Evolutionary conservation across 23 red algal genomes (phyloP).

Genomic region (Gracilariopsis chorda): DNA sequence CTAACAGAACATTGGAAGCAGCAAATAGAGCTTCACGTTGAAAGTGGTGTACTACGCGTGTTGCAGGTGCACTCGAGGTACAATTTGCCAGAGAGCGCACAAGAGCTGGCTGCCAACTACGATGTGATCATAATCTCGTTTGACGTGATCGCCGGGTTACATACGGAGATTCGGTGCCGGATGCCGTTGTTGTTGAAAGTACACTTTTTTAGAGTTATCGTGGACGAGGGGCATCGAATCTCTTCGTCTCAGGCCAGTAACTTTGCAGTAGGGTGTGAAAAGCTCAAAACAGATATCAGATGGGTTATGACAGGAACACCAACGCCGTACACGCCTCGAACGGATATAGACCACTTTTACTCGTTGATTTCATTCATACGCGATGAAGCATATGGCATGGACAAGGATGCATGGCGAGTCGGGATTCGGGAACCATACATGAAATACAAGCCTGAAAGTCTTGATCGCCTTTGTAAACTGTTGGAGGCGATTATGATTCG

Average conservation of each 20-base stretch:
- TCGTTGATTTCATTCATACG: conserved; percentile 69
- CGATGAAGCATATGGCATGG: conserved; percentile 56
- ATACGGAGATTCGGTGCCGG: background rate
- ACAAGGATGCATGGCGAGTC: conserved; percentile 33
- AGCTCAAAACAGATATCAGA: conserved; percentile 52
- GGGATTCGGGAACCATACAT: conserved; percentile 63
- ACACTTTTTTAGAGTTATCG: conserved; percentile 76
- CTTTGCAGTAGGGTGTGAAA: conserved; percentile 28
- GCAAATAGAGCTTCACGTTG: conserved; percentile 44
- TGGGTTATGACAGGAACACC: conserved; percentile 98
- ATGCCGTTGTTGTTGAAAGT: conserved; percentile 52
- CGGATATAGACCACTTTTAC: conserved; percentile 60
- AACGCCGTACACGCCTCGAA: conserved; percentile 15
- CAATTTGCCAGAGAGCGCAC: background rate
- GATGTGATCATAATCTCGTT: conserved; percentile 76
- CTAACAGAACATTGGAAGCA: conserved; percentile 69
- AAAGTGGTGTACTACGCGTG: background rate
- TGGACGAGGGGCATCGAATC: conserved; percentile 87
- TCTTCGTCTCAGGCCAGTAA: background rate
- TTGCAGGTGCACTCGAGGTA: background rate
- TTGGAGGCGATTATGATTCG: conserved; percentile 26
- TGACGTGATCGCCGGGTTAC: conserved; percentile 26
- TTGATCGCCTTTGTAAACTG: background rate
- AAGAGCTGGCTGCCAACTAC: conserved; percentile 12
- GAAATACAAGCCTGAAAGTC: background rate